phyloP scores from a whole-genome alignment of 1,139 yeast genomes.

The Eremothecium gossypii region DNA sequence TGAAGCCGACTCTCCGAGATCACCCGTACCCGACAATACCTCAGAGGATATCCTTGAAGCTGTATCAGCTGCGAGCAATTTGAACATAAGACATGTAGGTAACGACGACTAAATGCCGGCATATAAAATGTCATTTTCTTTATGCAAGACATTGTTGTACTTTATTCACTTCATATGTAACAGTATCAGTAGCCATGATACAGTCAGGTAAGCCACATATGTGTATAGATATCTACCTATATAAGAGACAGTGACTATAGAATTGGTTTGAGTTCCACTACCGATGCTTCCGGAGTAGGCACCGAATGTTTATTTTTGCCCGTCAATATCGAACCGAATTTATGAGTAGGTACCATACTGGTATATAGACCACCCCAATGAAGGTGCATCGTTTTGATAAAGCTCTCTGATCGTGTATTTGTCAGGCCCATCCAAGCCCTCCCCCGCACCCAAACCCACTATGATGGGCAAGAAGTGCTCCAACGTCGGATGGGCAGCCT shows the following conservation, averaged over 20 bases:
- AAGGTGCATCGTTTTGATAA: conserved; percentile 36
- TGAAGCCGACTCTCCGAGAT: too few species aligned
- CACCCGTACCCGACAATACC: too few species aligned
- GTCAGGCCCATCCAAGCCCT: conserved; percentile 37
- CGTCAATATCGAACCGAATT: neutral
- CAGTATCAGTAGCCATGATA: too few species aligned
- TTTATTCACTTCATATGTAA: too few species aligned
- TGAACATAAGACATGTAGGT: neutral
- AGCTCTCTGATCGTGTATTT: conserved; percentile 34
- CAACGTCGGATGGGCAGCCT: conserved; percentile 58
- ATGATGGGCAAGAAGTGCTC: conserved; percentile 68
- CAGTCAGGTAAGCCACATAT: neutral
- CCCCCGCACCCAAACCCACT: conserved; percentile 55
- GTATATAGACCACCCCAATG: conserved; percentile 65
- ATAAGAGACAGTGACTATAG: neutral
- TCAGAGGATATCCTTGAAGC: too few species aligned
- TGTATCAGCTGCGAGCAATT: neutral
- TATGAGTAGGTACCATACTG: conserved; percentile 31
- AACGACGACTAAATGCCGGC: neutral
- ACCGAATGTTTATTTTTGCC: neutral
- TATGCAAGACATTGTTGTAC: too few species aligned
- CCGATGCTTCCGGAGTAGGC: neutral
- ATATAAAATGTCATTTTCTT: too few species aligned
- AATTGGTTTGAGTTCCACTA: neutral
- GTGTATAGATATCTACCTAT: neutral